Base-by-base conservation (phyloP, 139 green algal species). In the Chlorella sp. region DNA sequence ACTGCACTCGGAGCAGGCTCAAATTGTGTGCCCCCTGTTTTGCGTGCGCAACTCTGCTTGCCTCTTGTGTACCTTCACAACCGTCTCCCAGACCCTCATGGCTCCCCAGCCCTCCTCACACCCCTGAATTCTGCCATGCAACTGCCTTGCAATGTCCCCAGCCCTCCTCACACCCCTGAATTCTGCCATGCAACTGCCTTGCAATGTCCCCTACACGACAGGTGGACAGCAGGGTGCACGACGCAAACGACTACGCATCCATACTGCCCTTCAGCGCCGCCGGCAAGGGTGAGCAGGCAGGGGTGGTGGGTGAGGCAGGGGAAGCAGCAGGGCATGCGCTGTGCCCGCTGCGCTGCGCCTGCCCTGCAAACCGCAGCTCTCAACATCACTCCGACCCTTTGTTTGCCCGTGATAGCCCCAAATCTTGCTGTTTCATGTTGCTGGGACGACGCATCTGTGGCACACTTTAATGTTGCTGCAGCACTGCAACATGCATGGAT, bases 191-290 rank as follows among this genome's bases (percentile, higher is more conserved):
- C 48, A 57, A n/a, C 9, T 57, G 48, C 5, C 9, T 57, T 57
- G 5, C 48, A 57, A 57, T n/a, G n/a, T n/a, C 32, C 39, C 26
- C 42, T n/a, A n/a, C n/a, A 57, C 48, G 48, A 57, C 87, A 90
- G 87, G 79, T 93, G 34, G 88, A 93, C 82, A 91, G 81, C n/a
- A 66, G 87, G 9, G 60, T 87, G 81, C 76, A 91, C 61, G 91
- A 91, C 68, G n/a, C 76, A 53, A 89, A 78, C 30, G 90, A 92
- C 76, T 83, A 76, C 42, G 53, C 71, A 12, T 81, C 60, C 7
- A 32, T 91, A 21, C 37, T 88, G 36, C 30, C 84, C 9, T 39
- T 69, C 12, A 37, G 75, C 66, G 64, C 22, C 64, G 64, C 21
- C 64, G 66, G 84, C 84, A 76, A 61, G 34, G 84, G 68, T 80